Evolutionary conservation across 1,284 basidiomycete species (phyloP).

Genomic region (Athelia sp.): DNA sequence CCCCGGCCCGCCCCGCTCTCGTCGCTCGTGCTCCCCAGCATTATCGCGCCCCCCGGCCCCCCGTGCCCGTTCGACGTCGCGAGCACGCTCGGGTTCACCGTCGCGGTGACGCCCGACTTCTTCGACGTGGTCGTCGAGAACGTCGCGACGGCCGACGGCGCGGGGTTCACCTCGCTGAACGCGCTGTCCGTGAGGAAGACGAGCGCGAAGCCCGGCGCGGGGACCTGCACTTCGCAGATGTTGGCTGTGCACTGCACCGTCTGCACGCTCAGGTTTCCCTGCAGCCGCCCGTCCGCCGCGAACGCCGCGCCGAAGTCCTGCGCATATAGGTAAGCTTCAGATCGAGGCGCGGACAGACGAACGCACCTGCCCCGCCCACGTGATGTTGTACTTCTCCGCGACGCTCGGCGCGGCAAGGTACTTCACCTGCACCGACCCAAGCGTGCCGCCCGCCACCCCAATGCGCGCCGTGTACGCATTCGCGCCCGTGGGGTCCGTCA

Average conservation of each 20-base stretch:
- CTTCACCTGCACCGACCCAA: slow-evolving; percentile 31
- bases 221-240: slow-evolving; percentile 41
- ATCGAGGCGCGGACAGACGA: too few relatives aligned
- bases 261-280: slow-evolving; percentile 32
- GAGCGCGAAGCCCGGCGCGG: slow-evolving; percentile 51
- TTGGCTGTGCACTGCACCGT: slow-evolving; percentile 38
- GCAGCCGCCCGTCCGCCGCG: slow-evolving; percentile 45
- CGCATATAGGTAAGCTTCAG: too few relatives aligned
- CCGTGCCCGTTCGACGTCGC: slow-evolving; percentile 26
- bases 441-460: slow-evolving; percentile 31
- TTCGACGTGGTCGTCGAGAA: slow-evolving; percentile 35
- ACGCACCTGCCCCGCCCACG: slow-evolving; percentile 43
- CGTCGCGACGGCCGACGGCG: slow-evolving; percentile 27
- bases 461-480: slow-evolving; percentile 28
- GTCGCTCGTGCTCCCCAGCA: not conserved
- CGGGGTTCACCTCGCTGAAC: slow-evolving; percentile 26
- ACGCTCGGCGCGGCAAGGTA: slow-evolving; percentile 32
- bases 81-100: slow-evolving; percentile 21
- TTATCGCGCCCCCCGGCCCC: slow-evolving; percentile 9
- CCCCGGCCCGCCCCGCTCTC: slow-evolving; percentile 13
- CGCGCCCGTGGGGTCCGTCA: slow-evolving; percentile 31
- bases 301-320: slow-evolving; percentile 43
- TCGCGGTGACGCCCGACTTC: slow-evolving; percentile 28
- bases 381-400: slow-evolving; percentile 47
- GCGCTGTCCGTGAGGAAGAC: slow-evolving; percentile 44